Conservation (phyloP, 108 stramenopile genomes). For the Pseudonitzschia delicatissima region DNA sequence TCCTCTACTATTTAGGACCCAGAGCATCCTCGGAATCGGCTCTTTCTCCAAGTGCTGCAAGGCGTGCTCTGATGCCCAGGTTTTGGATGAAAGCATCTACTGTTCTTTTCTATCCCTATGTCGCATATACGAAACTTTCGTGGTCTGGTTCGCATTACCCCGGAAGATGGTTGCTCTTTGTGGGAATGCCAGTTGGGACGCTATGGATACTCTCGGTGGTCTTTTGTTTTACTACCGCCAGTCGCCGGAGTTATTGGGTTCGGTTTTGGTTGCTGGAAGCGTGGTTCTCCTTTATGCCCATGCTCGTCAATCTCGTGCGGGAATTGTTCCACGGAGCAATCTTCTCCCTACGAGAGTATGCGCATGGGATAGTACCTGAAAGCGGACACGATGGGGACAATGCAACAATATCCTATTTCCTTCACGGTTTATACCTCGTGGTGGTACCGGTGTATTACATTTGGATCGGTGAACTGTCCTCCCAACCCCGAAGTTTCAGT, state of each 20-base stretch:
- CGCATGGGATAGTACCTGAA: background rate
- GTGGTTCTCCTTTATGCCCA: background rate
- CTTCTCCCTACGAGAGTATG: background rate
- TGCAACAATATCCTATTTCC: background rate
- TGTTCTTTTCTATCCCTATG: background rate
- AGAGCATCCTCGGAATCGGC: background rate
- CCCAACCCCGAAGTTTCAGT: background rate
- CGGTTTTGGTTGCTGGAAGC: background rate
- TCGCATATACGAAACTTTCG: conserved; percentile 1
- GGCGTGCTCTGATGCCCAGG: background rate
- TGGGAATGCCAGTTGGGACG: conserved; percentile 1
- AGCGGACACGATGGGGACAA: background rate
- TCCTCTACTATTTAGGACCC: background rate
- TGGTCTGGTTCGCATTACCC: background rate
- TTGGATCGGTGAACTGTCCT: background rate
- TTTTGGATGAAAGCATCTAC: background rate
- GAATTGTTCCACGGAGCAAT: background rate
- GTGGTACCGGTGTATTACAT: background rate
- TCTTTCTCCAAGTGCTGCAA: too few relatives aligned
- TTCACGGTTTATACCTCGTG: background rate
- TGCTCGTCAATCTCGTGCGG: background rate
- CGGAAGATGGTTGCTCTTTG: conserved; percentile 1
- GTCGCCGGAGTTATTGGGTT: background rate
- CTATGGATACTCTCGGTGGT: background rate
- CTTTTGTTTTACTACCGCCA: background rate